These are phyloP conservation scores for Tulasnella sp. DNA, from an alignment of 768 basidiomycete species.

Conservation along the genomic window DNA sequence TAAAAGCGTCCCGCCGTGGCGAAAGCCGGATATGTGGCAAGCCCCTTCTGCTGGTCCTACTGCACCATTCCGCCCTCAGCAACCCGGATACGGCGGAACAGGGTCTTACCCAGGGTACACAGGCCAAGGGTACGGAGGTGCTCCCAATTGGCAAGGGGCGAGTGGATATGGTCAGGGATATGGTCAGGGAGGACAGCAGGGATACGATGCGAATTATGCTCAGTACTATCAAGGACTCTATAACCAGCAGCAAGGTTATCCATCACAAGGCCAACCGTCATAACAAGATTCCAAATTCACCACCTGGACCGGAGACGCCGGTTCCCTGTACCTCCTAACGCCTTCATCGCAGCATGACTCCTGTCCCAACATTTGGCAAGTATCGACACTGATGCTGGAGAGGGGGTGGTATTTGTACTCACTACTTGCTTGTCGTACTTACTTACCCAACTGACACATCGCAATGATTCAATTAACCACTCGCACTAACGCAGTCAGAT, in stretches of 20 bases:
- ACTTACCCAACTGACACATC: constrained; percentile 1
- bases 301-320: too few relatives aligned
- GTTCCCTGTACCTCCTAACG: too few relatives aligned
- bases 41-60: constrained; percentile 25
- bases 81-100: constrained; percentile 23
- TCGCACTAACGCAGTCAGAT: too few relatives aligned
- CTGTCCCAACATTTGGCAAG: background rate
- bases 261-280: background rate
- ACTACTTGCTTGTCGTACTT: constrained; percentile 1
- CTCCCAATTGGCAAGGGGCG: constrained; percentile 18
- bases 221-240: constrained; percentile 63
- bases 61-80: constrained; percentile 59
- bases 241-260: constrained; percentile 1
- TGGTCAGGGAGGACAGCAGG: constrained; percentile 31
- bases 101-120: constrained; percentile 15
- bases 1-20: constrained; percentile 80
- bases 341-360: too few relatives aligned
- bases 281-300: background rate
- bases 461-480: background rate
- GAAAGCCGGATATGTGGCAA: constrained; percentile 73
- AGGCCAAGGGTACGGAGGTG: constrained; percentile 33
- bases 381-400: background rate
- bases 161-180: constrained; percentile 29
- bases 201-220: constrained; percentile 63
- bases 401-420: constrained; percentile 6